phyloP scores from a whole-genome alignment of 768 basidiomycete species.

The Mycena alexandri region DNA sequence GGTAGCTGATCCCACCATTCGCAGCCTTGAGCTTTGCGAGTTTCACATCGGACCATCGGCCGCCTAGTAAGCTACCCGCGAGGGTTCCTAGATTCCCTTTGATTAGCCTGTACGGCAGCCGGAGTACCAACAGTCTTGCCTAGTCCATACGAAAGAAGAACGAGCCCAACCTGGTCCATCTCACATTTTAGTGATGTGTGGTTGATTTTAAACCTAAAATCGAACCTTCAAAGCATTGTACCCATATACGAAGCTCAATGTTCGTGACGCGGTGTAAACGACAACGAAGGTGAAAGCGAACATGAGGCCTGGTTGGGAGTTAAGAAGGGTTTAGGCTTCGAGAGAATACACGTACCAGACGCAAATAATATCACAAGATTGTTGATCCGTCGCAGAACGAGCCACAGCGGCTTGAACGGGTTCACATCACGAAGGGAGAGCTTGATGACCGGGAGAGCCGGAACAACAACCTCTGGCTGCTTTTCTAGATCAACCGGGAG shows the following conservation, averaged over 20 bases:
- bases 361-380: constrained; percentile 76
- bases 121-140: constrained; percentile 51
- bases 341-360: constrained; percentile 64
- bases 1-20: constrained; percentile 59
- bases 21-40: constrained; percentile 52
- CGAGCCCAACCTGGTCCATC: constrained; percentile 66
- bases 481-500: constrained; percentile 41
- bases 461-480: constrained; percentile 40
- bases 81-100: constrained; percentile 47
- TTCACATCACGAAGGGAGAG: constrained; percentile 81
- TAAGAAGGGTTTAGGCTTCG: not conserved
- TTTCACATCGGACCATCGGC: constrained; percentile 59
- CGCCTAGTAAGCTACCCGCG: constrained; percentile 58
- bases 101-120: not conserved
- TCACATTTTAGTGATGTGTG: too few species aligned
- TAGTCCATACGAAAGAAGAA: constrained; percentile 80
- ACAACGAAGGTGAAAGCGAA: constrained; percentile 82
- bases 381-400: constrained; percentile 70
- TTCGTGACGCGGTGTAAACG: constrained; percentile 80
- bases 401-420: constrained; percentile 72
- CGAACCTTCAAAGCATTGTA: constrained; percentile 69
- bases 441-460: constrained; percentile 50
- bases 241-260: constrained; percentile 70
- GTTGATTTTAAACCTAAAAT: too few species aligned
- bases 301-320: constrained; percentile 62